Evolutionary conservation across 306 rosid species (phyloP).

Genomic region (Ormosia semicastrata): DNA sequence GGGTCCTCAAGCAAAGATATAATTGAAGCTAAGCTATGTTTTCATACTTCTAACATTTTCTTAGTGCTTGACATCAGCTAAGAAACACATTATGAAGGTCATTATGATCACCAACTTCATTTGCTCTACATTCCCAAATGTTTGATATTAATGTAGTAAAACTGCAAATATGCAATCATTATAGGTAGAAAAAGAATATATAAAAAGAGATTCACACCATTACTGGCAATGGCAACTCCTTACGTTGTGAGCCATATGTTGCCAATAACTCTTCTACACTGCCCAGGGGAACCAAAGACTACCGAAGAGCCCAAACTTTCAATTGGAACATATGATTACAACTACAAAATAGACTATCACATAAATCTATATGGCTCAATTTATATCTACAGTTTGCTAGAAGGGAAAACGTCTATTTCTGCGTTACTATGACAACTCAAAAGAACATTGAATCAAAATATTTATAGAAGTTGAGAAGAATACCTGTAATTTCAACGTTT

Average conservation of each 20-base stretch:
- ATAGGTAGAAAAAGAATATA: too few species aligned
- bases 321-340: slow-evolving; percentile 10
- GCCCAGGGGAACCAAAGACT: slow-evolving; percentile 84
- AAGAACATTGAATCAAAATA: too few species aligned
- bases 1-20: slow-evolving; percentile 36
- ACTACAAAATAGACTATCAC: neutral
- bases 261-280: slow-evolving; percentile 85
- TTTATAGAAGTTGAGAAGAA: neutral
- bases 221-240: slow-evolving; percentile 79
- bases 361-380: neutral
- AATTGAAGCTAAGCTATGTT: neutral
- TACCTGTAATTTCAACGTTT: slow-evolving; percentile 85
- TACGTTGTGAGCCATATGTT: slow-evolving; percentile 75
- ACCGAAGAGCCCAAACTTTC: slow-evolving; percentile 31
- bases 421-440: too few species aligned
- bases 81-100: slow-evolving; percentile 30
- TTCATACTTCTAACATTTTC: slow-evolving; percentile 23
- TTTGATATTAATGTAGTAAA: too few species aligned
- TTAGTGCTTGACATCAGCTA: slow-evolving; percentile 1
- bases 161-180: too few species aligned
- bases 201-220: slow-evolving; percentile 23
- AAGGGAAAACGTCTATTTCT: neutral
- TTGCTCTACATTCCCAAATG: slow-evolving; percentile 53
- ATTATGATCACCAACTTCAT: slow-evolving; percentile 18
- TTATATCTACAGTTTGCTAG: neutral